Base-by-base conservation (phyloP, 2,329 filamentous ascomycete species). In the Gaeumannomyces tritici region DNA sequence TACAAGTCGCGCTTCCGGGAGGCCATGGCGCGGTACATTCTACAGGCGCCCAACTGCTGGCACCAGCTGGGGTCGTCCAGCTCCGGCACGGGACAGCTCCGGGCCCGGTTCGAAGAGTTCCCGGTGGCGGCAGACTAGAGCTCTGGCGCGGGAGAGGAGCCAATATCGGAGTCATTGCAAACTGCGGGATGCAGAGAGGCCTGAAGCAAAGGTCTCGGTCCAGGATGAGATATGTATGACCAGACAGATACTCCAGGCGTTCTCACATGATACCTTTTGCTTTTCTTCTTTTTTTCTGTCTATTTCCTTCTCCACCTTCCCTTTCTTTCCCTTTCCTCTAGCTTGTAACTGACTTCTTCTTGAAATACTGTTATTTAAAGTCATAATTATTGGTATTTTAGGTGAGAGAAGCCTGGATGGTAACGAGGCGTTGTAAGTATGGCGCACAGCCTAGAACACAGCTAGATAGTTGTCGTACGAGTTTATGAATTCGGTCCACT, bases 1-100 rank as follows among this genome's bases (percentile, higher is more conserved):
- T 99, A 99, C 74, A 96, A 97, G 75, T 93, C 90, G 68, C 87
- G 95, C 7, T 99, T 99, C 78, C 80, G 95, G 67, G 93, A 97
- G 76, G 93, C 93, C 15, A 99, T 99, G 95, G 91, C 92, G 54
- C 42, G 83, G 69, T 91, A 91, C 69, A 90, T 91, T 62, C 76
- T 91, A 29, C 87, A 90, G 72, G 85, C 87, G 13, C 89, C 89
- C 6, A 89, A 89, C 69, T 89, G 86, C 72, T 91, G 89, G 88
- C 87, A 90, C 71, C 81, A 88, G 66, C 91, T 90, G 73, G 75
- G 71, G 62, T 51, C 42, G n/a, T n/a, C 42, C 64, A 51, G 59
- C 62, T 6, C 59, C 63, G 57, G 64, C 61, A 0, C 64, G 60
- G 24, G 65, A 64, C 42, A 51, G 42, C 42, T 9, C 42, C 42